Evolutionary conservation across 2,329 filamentous ascomycete species (phyloP).

Genomic region (Colletotrichum spinosum): DNA sequence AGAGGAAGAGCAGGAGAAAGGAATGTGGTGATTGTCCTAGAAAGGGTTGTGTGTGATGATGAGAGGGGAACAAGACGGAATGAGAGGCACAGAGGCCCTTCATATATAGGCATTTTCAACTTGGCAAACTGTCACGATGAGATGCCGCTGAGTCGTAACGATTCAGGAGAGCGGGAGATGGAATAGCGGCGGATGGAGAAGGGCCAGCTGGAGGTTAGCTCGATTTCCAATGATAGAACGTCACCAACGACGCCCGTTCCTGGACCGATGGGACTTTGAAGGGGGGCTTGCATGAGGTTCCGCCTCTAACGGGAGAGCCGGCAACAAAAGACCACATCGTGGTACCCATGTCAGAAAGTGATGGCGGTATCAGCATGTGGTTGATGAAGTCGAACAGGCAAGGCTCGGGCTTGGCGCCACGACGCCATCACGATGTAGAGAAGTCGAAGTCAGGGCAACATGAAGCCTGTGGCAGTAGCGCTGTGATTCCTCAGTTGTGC

Average conservation of each 20-base stretch:
- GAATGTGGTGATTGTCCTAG: constrained; percentile 25
- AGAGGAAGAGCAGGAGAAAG: constrained; percentile 39
- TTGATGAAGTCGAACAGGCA: constrained; percentile 6
- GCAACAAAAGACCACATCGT: constrained; percentile 4
- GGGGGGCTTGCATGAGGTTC: neutral
- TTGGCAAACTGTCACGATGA: constrained; percentile 12
- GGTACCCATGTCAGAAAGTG: constrained; percentile 5
- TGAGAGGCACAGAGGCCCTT: constrained; percentile 16
- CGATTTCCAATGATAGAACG: constrained; percentile 26
- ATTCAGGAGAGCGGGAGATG: constrained; percentile 16
- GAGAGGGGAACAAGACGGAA: neutral
- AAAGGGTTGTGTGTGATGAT: constrained; percentile 31
- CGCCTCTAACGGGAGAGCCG: constrained; percentile 10
- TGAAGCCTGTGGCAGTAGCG: neutral
- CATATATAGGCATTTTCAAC: constrained; percentile 33
- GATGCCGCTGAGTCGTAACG: neutral
- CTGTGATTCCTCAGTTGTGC: constrained; percentile 11
- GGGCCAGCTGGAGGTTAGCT: constrained; percentile 28
- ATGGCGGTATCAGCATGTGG: too few species aligned
- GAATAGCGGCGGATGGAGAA: constrained; percentile 19
- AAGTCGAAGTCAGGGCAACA: constrained; percentile 8
- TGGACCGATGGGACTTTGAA: neutral
- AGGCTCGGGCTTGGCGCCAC: constrained; percentile 17
- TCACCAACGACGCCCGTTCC: constrained; percentile 1
- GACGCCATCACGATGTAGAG: constrained; percentile 10